Conservation (phyloP, 371 early-diverging fungal species). For the Thermomucor indicae-seudaticae region DNA sequence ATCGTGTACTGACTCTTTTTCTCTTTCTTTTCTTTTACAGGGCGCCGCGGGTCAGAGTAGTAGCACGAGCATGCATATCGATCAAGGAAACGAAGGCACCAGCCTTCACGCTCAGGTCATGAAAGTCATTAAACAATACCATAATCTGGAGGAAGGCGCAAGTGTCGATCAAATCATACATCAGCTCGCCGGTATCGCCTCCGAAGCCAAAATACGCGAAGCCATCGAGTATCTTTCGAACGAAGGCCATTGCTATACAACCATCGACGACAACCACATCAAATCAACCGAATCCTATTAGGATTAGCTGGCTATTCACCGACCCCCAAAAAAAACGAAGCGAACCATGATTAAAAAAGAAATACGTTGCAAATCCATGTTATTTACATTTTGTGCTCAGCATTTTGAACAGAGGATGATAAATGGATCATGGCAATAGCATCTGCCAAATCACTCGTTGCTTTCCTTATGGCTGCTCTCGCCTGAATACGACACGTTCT, state of each 20-base stretch:
- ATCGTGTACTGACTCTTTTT: no score
- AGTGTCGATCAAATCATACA: slow-evolving; percentile 29
- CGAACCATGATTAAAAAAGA: no score
- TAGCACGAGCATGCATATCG: not conserved
- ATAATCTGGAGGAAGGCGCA: slow-evolving; percentile 22
- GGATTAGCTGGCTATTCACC: no score
- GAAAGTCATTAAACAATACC: slow-evolving; percentile 18
- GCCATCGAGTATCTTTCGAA: slow-evolving; percentile 44
- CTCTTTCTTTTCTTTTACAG: no score
- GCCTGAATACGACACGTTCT: slow-evolving; percentile 3
- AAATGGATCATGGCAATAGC: slow-evolving; percentile 4
- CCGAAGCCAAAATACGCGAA: slow-evolving; percentile 35
- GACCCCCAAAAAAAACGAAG: no score
- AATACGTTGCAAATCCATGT: no score
- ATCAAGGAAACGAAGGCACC: slow-evolving; percentile 2
- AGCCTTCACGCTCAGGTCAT: slow-evolving; percentile 17
- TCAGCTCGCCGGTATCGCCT: slow-evolving; percentile 30
- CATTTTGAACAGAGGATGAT: no score
- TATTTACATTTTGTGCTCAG: no score
- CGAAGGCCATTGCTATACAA: slow-evolving; percentile 67
- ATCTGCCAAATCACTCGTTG: slow-evolving; percentile 6
- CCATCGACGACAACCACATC: slow-evolving; percentile 60
- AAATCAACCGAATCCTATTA: slow-evolving; percentile 39
- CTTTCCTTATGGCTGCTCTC: not conserved
- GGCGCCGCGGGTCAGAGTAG: not conserved